A percentile compares a stretch with the other conserved stretches of the same genome.
Conservation (phyloP, 768 basidiomycete species). For the Pleurotus tuoliensis region DNA sequence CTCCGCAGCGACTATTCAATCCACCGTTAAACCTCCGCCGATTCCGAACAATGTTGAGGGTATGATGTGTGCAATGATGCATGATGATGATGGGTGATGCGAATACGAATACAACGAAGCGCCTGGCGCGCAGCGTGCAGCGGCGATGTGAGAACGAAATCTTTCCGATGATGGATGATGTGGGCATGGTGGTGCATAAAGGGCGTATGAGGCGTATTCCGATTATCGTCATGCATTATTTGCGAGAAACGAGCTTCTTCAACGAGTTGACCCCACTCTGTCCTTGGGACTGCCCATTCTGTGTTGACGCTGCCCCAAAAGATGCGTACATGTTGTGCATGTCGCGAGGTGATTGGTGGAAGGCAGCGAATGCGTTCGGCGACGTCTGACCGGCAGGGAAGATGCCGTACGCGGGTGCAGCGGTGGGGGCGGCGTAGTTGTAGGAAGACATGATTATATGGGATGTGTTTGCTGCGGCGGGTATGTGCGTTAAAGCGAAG, state of each 20-base stretch:
- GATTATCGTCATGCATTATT: conserved; percentile 14
- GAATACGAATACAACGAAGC: conserved; percentile 9
- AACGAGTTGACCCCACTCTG: conserved; percentile 18
- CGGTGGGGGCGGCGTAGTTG: conserved; percentile 36
- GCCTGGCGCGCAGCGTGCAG: conserved; percentile 7
- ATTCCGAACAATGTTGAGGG: conserved; percentile 2
- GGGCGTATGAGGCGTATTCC: no score
- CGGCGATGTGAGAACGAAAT: conserved; percentile 1
- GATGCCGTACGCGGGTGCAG: conserved; percentile 56
- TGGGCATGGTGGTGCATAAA: no score
- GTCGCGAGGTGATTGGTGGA: conserved; percentile 62
- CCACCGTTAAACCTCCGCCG: conserved; percentile 3
- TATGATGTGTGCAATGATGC: neutral
- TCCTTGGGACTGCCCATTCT: conserved; percentile 17
- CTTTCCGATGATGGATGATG: conserved; percentile 12
- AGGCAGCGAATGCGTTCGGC: conserved; percentile 52
- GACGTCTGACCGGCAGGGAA: conserved; percentile 54
- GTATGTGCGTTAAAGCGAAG: conserved; percentile 7
- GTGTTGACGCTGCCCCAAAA: conserved; percentile 27
- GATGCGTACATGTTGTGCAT: conserved; percentile 56
- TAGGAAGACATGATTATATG: conserved; percentile 43
- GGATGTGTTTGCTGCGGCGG: conserved; percentile 6
- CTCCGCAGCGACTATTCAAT: conserved; percentile 1
- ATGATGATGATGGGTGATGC: neutral
- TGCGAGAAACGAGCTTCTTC: conserved; percentile 31